phyloP scores from a whole-genome alignment of 2,329 filamentous ascomycete genomes.

The Aureobasidium sp. region DNA sequence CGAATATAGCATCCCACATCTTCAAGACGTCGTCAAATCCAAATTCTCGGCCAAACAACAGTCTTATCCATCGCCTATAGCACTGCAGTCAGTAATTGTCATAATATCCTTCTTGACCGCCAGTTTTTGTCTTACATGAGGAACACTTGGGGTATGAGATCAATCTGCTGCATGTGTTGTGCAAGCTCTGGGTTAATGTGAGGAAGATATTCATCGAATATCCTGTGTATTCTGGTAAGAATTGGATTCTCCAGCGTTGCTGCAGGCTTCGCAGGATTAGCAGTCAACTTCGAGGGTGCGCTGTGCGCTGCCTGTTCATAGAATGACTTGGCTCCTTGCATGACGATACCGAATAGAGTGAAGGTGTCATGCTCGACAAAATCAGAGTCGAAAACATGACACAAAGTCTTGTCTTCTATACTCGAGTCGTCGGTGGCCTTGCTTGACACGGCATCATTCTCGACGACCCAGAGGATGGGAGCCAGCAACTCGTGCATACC shows the following conservation, averaged over 20 bases:
- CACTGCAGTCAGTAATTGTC: conserved; percentile 24
- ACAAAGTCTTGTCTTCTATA: conserved; percentile 47
- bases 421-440: not conserved
- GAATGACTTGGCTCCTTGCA: conserved; percentile 79
- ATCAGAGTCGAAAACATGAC: conserved; percentile 60
- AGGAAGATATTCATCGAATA: conserved; percentile 74
- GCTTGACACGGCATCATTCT: conserved; percentile 62
- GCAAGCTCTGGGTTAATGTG: conserved; percentile 79
- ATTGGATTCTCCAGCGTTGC: conserved; percentile 56
- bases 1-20: conserved; percentile 88
- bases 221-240: conserved; percentile 74
- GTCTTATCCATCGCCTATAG: conserved; percentile 77
- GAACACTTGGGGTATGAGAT: conserved; percentile 94
- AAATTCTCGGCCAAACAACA: conserved; percentile 90
- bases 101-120: too few species aligned
- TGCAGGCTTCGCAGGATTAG: conserved; percentile 37
- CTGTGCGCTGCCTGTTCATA: conserved; percentile 59
- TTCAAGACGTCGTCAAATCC: conserved; percentile 75
- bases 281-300: conserved; percentile 17
- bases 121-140: conserved; percentile 60
- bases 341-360: conserved; percentile 73
- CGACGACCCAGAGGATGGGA: conserved; percentile 76
- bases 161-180: conserved; percentile 70
- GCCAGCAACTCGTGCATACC: conserved; percentile 97
- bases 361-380: conserved; percentile 91